Evolutionary conservation across 305 asterid genomes (phyloP).

Genomic region (Fraxinus greggii): DNA sequence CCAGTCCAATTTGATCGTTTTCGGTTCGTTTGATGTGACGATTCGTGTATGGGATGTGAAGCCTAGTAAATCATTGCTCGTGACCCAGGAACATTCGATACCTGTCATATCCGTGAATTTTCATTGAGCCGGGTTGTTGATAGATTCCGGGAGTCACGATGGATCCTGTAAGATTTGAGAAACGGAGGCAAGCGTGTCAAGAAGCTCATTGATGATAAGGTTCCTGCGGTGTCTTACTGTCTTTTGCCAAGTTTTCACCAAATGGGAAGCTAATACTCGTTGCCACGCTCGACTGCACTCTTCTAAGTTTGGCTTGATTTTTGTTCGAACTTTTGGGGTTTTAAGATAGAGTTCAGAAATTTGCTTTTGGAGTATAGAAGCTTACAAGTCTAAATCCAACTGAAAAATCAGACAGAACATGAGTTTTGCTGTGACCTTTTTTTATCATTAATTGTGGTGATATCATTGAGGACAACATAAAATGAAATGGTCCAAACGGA

Average conservation of each 20-base stretch:
- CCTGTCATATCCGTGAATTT: constrained; percentile 82
- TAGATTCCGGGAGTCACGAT: constrained; percentile 74
- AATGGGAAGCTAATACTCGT: constrained; percentile 83
- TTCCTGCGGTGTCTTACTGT: constrained; percentile 63
- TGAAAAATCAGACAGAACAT: background rate
- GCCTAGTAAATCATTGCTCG: constrained; percentile 60
- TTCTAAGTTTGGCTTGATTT: constrained; percentile 42
- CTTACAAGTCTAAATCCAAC: background rate
- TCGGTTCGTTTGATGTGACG: constrained; percentile 73
- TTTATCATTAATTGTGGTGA: background rate
- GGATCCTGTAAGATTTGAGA: constrained; percentile 92
- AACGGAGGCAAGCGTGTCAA: constrained; percentile 47
- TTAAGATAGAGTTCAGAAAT: too few species aligned
- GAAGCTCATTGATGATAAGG: constrained; percentile 69
- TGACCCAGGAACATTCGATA: constrained; percentile 61
- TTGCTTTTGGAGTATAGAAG: background rate
- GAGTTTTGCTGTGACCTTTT: background rate
- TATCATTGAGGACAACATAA: background rate
- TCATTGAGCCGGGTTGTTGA: constrained; percentile 67
- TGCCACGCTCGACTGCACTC: constrained; percentile 73
- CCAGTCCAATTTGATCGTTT: too few species aligned
- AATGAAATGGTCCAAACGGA: background rate
- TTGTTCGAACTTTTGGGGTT: background rate
- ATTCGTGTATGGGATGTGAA: constrained; percentile 82
- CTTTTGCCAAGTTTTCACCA: constrained; percentile 78